Evolutionary conservation across 805 yeast species (phyloP).

Genomic region (Dipodascopsis uninucleata): DNA sequence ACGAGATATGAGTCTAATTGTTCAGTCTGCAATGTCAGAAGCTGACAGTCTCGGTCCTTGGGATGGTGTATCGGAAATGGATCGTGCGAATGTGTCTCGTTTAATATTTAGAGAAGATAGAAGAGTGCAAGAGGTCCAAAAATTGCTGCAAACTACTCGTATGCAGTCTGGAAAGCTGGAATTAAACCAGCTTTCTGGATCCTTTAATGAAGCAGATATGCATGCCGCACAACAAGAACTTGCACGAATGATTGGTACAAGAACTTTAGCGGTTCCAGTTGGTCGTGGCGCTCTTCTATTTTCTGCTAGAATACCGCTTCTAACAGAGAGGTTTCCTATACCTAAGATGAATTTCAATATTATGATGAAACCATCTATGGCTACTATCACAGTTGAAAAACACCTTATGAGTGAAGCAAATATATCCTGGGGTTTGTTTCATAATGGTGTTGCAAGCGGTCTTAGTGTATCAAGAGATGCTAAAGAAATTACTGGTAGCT

Average conservation of each 20-base stretch:
- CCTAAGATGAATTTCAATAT: conserved; percentile 71
- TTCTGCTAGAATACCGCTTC: conserved; percentile 66
- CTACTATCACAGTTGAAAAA: conserved; percentile 58
- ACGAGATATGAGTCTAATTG: conserved; percentile 45
- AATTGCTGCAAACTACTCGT: conserved; percentile 64
- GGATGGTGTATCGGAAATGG: conserved; percentile 71
- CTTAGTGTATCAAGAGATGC: conserved; percentile 66
- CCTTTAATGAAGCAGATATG: conserved; percentile 46
- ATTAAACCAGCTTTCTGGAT: conserved; percentile 52
- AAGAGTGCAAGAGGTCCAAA: conserved; percentile 71
- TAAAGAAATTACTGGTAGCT: conserved; percentile 73
- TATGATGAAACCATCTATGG: conserved; percentile 59
- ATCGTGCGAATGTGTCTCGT: conserved; percentile 61
- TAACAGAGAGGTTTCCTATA: conserved; percentile 79
- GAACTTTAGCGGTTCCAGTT: conserved; percentile 72
- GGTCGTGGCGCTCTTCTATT: conserved; percentile 75
- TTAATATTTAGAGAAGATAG: conserved; percentile 74
- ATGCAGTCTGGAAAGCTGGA: conserved; percentile 48
- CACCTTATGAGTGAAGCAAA: conserved; percentile 48
- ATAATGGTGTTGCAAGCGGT: conserved; percentile 88
- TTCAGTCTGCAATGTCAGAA: conserved; percentile 32
- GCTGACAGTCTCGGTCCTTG: conserved; percentile 51
- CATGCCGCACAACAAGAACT: conserved; percentile 40
- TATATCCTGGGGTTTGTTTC: conserved; percentile 82
- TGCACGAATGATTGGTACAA: conserved; percentile 57